Percentiles rank a stretch among this genome's conserved stretches.
These are phyloP conservation scores for Globisporangium nodosum DNA, from an alignment of 352 stramenopile genomes.

Conservation along the genomic window DNA sequence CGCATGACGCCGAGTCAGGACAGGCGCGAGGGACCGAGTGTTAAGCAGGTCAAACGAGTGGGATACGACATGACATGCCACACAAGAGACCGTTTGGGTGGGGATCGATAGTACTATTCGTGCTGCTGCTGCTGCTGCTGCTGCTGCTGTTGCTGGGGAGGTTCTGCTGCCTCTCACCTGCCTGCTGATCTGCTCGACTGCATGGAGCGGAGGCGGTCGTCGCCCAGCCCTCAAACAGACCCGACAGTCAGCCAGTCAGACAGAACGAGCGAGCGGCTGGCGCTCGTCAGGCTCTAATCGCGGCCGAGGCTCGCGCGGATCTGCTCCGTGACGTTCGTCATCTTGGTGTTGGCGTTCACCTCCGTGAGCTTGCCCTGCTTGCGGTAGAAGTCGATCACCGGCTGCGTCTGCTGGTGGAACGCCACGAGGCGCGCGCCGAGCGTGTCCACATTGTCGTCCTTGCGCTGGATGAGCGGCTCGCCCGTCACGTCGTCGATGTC, in stretches of 20 bases:
- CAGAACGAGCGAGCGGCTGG: background rate
- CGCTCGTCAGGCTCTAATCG: conserved; percentile 41
- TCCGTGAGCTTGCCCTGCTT: conserved; percentile 78
- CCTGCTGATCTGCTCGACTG: too few species aligned
- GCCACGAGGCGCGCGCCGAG: conserved; percentile 89
- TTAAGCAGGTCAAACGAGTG: background rate
- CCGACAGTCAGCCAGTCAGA: background rate
- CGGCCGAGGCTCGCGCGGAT: conserved; percentile 68
- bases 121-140: background rate
- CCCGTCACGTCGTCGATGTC: conserved; percentile 92
- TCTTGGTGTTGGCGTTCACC: conserved; percentile 90
- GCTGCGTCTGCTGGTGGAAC: conserved; percentile 97
- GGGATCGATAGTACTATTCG: background rate
- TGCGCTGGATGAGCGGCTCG: conserved; percentile 95
- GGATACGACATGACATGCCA: background rate
- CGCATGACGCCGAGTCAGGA: background rate
- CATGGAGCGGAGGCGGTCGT: background rate
- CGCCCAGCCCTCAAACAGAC: background rate
- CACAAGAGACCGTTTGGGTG: background rate
- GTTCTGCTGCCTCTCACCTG: too few species aligned
- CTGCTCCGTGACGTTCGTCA: conserved; percentile 77
- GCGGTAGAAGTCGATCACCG: conserved; percentile 92
- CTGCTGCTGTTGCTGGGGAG: background rate
- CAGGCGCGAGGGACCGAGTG: background rate
- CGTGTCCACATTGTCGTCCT: conserved; percentile 95